Evolutionary conservation across 169 alveolate species (phyloP).

Genomic region (Plasmodium vivax): DNA sequence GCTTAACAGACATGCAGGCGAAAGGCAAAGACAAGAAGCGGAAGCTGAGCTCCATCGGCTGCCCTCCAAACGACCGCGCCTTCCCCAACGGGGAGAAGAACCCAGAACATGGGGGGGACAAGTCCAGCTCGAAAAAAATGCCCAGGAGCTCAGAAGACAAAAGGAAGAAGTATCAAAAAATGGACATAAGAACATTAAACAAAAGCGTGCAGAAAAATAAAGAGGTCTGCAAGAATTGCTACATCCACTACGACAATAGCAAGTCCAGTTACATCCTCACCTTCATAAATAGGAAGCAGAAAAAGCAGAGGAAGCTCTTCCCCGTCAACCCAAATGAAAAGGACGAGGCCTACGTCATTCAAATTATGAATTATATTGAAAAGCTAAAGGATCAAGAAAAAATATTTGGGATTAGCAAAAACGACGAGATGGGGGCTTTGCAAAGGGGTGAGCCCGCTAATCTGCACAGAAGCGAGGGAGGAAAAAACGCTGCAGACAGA

Average conservation of each 20-base stretch:
- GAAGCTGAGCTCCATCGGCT: constrained; percentile 8
- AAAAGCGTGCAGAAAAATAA: constrained; percentile 68
- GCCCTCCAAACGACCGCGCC: not conserved
- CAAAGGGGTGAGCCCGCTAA: not conserved
- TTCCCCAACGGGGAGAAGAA: not conserved
- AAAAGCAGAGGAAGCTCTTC: constrained; percentile 69
- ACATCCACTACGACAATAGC: constrained; percentile 65
- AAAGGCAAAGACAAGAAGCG: constrained; percentile 37
- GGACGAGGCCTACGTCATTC: constrained; percentile 51
- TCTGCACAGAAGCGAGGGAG: not conserved
- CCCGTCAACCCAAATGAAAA: constrained; percentile 70
- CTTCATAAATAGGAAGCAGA: constrained; percentile 71
- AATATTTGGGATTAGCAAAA: constrained; percentile 24
- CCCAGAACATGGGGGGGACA: not conserved
- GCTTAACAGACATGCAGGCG: not conserved
- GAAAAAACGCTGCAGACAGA: not conserved
- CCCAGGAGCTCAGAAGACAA: constrained; percentile 22
- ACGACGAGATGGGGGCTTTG: not conserved
- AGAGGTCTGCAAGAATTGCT: constrained; percentile 60
- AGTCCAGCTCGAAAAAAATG: not conserved
- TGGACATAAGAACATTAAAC: constrained; percentile 67
- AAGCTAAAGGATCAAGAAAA: constrained; percentile 50
- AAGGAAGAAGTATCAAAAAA: constrained; percentile 64
- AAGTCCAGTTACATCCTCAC: constrained; percentile 69
- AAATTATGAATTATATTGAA: constrained; percentile 65